Evolutionary conservation across 805 yeast species (phyloP).

Genomic region (Candida golubevii): DNA sequence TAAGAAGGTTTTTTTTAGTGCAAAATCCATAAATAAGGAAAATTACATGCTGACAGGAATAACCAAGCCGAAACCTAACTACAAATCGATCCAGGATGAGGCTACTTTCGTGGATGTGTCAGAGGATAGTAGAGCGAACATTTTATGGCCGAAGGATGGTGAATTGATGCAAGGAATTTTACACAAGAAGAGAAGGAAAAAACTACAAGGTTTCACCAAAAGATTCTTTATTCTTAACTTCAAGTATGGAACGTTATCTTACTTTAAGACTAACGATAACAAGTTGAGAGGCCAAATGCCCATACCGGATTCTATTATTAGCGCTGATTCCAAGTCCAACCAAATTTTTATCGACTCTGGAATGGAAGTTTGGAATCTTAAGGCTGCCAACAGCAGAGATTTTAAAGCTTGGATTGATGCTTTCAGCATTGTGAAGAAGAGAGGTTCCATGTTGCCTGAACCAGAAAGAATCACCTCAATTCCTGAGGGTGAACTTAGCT

Average conservation of each 20-base stretch:
- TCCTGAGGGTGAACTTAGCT: not conserved
- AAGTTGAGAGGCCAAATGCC: conserved; percentile 91
- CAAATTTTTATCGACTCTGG: conserved; percentile 89
- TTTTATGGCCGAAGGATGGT: conserved; percentile 50
- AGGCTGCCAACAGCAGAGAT: conserved; percentile 59
- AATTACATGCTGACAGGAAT: not conserved
- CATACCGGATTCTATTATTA: conserved; percentile 71
- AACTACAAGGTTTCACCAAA: conserved; percentile 79
- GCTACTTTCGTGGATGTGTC: not conserved
- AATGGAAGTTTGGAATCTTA: conserved; percentile 87
- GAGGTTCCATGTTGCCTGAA: not conserved
- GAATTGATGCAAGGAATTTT: conserved; percentile 74
- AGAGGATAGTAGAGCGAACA: conserved; percentile 7
- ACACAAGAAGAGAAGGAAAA: conserved; percentile 74
- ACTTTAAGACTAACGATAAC: conserved; percentile 69
- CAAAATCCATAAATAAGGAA: conserved; percentile 17
- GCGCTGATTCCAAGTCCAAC: conserved; percentile 64
- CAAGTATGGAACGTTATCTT: conserved; percentile 77
- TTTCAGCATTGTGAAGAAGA: conserved; percentile 50
- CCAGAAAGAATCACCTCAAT: not conserved
- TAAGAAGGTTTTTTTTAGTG: conserved; percentile 70
- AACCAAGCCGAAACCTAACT: not conserved
- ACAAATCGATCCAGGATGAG: not conserved
- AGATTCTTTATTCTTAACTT: conserved; percentile 81
- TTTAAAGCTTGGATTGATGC: conserved; percentile 84